Base-by-base conservation (phyloP, 805 yeast genomes). In the Cyberlindnera amylophila region DNA sequence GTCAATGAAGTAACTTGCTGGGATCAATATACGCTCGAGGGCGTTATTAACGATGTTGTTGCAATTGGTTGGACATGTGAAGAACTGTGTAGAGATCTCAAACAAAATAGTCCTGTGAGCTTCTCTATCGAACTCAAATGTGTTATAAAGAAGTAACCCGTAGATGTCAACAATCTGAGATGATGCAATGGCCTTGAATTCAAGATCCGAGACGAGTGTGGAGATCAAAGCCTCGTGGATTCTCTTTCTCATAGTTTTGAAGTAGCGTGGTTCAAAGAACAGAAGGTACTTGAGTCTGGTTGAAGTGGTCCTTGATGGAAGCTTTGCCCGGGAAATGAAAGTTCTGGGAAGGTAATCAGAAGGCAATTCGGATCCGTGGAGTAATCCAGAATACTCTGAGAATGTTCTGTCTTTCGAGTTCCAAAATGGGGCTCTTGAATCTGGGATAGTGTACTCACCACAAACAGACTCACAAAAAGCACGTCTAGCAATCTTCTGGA, bases 1-100 rank as follows among this genome's bases (percentile, higher is more conserved):
- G 7, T 39, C 39, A 4, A 47, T 28, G 18, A 47, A 21, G 19
- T 36, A 39, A 9, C 18, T 33, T 8, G 45, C 44, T 5, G 49
- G 43, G 4, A 37, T 29, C 14, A 48, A 16, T 2, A 49, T 28
- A 7, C 44, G 36, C 7, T 39, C 36, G 6, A 47, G 42, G 3
- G 39, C 40, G 2, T 31, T 14, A 3, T 64, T 54, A 16, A 79
- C 62, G 14, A 79, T 63, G 32, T 53, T 59, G 1, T 76, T 74
- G 0, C 95, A 81, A 50, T 84, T 82, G 0, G 89, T 76, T 0
- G 97, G 96, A 41, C 95, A 83, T 0, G 97, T 90, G 62, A 89
- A 89, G 17, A 93, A 65, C 63, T 93, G 99, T 0, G 91, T 81
- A 0, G 95, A 80, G 16, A 91, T 65, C 30, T 82, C 77, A 30